phyloP scores from a whole-genome alignment of 192 early-diverging fungal species.

The Coemansia sp. region DNA sequence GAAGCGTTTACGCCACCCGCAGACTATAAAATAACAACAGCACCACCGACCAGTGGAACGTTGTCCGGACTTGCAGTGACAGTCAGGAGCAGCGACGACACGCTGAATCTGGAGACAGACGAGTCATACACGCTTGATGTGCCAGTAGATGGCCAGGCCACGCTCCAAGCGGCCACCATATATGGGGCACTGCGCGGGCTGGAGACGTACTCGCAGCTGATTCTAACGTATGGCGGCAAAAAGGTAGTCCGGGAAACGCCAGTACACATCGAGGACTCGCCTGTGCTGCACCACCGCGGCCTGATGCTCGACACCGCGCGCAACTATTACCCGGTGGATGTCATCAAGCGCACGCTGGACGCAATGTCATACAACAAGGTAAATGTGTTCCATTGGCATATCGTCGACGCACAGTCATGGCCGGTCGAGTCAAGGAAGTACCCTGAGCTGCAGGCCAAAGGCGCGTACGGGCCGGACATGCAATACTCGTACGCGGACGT shows the following conservation, averaged over 20 bases:
- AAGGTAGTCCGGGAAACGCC: slow-evolving; percentile 59
- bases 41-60: slow-evolving; percentile 3
- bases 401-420: slow-evolving; percentile 73
- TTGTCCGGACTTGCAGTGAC: slow-evolving; percentile 53
- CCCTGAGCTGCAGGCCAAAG: slow-evolving; percentile 65
- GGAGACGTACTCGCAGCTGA: slow-evolving; percentile 72
- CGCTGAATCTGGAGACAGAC: slow-evolving; percentile 62
- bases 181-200: slow-evolving; percentile 74
- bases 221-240: slow-evolving; percentile 51
- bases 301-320: slow-evolving; percentile 70
- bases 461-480: slow-evolving; percentile 66
- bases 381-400: slow-evolving; percentile 82
- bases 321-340: slow-evolving; percentile 66
- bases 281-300: slow-evolving; percentile 68
- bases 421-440: slow-evolving; percentile 65
- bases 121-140: slow-evolving; percentile 75
- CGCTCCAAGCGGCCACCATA: slow-evolving; percentile 60
- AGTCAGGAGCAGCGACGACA: slow-evolving; percentile 50
- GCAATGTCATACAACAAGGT: slow-evolving; percentile 75
- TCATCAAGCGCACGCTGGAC: slow-evolving; percentile 64
- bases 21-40: slow-evolving; percentile 36
- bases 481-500: slow-evolving; percentile 77
- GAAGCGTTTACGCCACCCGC: slow-evolving; percentile 58
- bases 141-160: slow-evolving; percentile 56
- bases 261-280: slow-evolving; percentile 64